Percentiles rank a stretch among this genome's conserved stretches.
These are phyloP conservation scores for Dictyostelium purpureum DNA, from an alignment of 78 protist genomes.

Conservation along the genomic window DNA sequence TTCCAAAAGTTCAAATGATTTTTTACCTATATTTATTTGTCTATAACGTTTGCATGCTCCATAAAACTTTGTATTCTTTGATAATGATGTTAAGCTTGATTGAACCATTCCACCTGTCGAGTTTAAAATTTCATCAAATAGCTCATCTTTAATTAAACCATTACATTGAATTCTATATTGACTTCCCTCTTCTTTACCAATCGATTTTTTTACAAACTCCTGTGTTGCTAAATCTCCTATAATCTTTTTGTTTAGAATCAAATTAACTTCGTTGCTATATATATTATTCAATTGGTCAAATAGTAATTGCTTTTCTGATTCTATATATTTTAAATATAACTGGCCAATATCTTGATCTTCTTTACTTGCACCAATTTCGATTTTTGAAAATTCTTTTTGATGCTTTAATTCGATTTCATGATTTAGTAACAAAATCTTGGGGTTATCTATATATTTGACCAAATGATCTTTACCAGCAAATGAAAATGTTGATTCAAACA, in stretches of 20 bases:
- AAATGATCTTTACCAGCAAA: constrained; percentile 25
- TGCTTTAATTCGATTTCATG: constrained; percentile 35
- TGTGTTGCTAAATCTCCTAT: constrained; percentile 57
- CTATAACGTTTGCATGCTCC: constrained; percentile 7
- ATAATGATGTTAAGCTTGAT: neutral
- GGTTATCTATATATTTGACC: constrained; percentile 7
- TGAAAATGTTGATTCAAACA: constrained; percentile 28
- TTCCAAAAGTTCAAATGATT: constrained; percentile 13
- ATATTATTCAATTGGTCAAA: neutral
- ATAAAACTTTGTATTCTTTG: neutral
- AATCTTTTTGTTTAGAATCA: neutral
- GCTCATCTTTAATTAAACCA: neutral
- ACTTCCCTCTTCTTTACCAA: too few relatives aligned
- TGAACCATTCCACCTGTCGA: constrained; percentile 43
- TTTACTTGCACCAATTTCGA: neutral
- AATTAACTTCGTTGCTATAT: neutral
- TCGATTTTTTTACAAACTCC: neutral
- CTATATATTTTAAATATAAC: neutral
- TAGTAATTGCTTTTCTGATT: neutral
- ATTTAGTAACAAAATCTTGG: constrained; percentile 26
- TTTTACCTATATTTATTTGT: constrained; percentile 13
- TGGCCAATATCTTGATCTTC: too few relatives aligned
- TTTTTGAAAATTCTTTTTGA: constrained; percentile 28
- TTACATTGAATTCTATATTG: neutral
- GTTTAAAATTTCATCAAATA: neutral